phyloP scores from a whole-genome alignment of 306 rosid genomes.

The Cucurbita argyrosperma region DNA sequence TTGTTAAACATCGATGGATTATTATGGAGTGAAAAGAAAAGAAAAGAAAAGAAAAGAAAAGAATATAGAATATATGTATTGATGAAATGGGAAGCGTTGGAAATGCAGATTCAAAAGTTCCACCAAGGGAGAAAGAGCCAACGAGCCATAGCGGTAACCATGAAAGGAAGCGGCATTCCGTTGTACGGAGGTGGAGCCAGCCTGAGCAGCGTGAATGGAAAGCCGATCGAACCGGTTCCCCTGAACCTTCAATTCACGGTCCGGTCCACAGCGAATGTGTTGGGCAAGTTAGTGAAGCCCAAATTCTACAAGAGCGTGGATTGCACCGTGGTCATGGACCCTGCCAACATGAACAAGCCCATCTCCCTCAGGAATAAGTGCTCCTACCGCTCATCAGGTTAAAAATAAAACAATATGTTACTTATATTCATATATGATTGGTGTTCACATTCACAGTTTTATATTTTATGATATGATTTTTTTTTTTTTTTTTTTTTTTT shows the following conservation, averaged over 20 bases:
- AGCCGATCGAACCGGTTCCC: conserved; percentile 38
- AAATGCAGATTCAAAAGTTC: conserved; percentile 36
- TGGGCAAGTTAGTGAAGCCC: conserved; percentile 70
- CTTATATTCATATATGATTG: neutral
- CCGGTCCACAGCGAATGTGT: conserved; percentile 52
- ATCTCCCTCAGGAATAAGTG: conserved; percentile 44
- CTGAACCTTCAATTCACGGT: conserved; percentile 39
- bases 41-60: too few species aligned
- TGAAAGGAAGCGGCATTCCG: conserved; percentile 51
- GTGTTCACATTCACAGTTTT: neutral
- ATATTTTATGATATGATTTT: neutral
- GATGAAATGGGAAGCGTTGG: neutral
- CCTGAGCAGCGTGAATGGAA: conserved; percentile 44
- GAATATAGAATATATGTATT: neutral
- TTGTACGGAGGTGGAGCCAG: conserved; percentile 74
- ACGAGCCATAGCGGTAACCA: conserved; percentile 25
- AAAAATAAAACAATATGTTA: neutral
- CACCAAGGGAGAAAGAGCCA: conserved; percentile 68
- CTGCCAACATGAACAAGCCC: conserved; percentile 48
- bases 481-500: neutral
- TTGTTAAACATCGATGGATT: neutral
- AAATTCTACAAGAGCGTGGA: conserved; percentile 52
- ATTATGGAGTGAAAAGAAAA: neutral
- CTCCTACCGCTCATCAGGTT: conserved; percentile 12
- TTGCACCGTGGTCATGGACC: conserved; percentile 50